phyloP scores from a whole-genome alignment of 495 filamentous ascomycete species.

The Parachaetomium inaequale region DNA sequence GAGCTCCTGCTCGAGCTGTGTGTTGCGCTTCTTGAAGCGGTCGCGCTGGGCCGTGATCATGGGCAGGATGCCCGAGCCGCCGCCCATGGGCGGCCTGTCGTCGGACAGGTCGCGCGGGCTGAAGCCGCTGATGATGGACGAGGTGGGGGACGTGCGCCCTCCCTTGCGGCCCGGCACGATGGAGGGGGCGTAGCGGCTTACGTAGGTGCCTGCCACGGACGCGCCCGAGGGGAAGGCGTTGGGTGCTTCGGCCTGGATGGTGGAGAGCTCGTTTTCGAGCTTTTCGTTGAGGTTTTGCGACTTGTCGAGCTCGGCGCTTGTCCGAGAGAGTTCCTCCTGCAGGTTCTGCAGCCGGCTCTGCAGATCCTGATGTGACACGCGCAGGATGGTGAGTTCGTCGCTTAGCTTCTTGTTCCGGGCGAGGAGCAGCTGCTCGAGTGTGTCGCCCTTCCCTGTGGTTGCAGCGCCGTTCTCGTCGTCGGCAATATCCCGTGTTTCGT shows the following conservation, averaged over 20 bases:
- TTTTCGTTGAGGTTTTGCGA: constrained; percentile 79
- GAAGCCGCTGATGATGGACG: constrained; percentile 95
- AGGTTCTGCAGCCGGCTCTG: constrained; percentile 74
- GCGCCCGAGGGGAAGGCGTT: constrained; percentile 81
- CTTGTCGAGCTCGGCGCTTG: constrained; percentile 82
- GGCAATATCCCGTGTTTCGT: constrained; percentile 49
- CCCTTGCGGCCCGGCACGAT: constrained; percentile 58
- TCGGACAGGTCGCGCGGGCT: constrained; percentile 74
- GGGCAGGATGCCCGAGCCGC: constrained; percentile 85
- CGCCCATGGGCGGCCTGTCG: constrained; percentile 50
- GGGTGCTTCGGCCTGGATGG: constrained; percentile 76
- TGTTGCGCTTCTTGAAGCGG: constrained; percentile 94
- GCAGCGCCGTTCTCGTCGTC: constrained; percentile 48
- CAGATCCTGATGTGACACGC: constrained; percentile 91
- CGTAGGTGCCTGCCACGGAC: constrained; percentile 90
- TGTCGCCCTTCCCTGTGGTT: constrained; percentile 65
- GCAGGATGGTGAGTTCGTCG: constrained; percentile 86
- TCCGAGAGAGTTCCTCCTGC: constrained; percentile 77
- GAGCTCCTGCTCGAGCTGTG: constrained; percentile 86
- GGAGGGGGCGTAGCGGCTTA: constrained; percentile 75
- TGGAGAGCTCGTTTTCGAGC: constrained; percentile 87
- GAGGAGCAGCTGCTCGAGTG: constrained; percentile 83
- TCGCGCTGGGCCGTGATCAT: constrained; percentile 98
- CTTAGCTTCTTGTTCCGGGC: constrained; percentile 93
- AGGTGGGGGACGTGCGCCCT: constrained; percentile 80